Evolutionary conservation across 1,139 yeast species (phyloP), one percentile per base, ranked within the genome.

Genomic region (Yamadazyma diospyri): DNA sequence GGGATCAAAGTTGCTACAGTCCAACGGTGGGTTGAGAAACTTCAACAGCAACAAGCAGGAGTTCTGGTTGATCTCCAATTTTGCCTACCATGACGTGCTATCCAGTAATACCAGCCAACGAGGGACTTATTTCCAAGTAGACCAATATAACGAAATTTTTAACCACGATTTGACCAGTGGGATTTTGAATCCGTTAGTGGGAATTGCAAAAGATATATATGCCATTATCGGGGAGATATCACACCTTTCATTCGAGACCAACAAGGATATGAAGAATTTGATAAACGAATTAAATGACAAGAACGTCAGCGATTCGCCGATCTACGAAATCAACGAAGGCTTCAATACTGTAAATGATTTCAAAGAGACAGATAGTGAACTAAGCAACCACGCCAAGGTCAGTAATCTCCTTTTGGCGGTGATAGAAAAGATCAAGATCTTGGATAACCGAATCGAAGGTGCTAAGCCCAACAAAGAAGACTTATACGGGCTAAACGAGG

Each of bases 41-140:
- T 67, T 66, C 39, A 64, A 68, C 42, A 64, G 63, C 30, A 76
- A 75, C 51, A 76, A 74, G 42, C 78, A 74, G 38, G 76, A 76
- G 40, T 78, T 80, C 40, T 85, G 92, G 84, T 63, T 85, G 35
- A 76, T 82, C 16, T 76, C 87, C n/a, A 83, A 81, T 53, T 85
- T 81, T 57, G 87, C 88, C 1, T 85, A 84, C 50, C 94, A 85
- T 53, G 94, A 84, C 50, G 70, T 85, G 25, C 62, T 82, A 42
- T 78, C 92, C 1, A 71, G 80, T 33, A 74, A 83, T 10, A 66
- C 69, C 22, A 62, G 71, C 32, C 76, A 74, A 35, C 51, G 80
- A 30, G 78, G 78, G 1, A 69, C 81, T 0, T 77, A 76, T 47
- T 79, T 79, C 49, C 69, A 78, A 0, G 58, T 71, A 16, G 60